Conservation (phyloP, 371 early-diverging fungal genomes). For the Circinella umbellata region DNA sequence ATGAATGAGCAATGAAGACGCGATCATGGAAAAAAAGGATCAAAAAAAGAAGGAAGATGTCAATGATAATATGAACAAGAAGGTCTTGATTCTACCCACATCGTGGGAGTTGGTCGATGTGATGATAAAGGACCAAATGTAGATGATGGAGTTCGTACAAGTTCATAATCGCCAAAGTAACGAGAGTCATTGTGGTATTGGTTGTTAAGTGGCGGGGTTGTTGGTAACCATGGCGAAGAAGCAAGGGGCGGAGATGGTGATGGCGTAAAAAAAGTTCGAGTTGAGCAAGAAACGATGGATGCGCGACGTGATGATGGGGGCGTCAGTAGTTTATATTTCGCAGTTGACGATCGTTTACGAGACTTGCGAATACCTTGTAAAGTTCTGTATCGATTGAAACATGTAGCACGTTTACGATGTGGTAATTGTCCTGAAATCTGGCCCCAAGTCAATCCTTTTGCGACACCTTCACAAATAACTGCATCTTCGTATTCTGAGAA, state of each 20-base stretch:
- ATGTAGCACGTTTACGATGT: conserved; percentile 54
- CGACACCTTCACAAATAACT: conserved; percentile 50
- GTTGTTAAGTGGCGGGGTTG: conserved; percentile 11
- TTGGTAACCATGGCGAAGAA: conserved; percentile 17
- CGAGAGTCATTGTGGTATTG: background rate
- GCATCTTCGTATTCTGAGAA: conserved; percentile 51
- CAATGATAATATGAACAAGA: background rate
- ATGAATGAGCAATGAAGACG: background rate
- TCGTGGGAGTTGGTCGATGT: background rate
- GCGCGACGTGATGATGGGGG: conserved; percentile 22
- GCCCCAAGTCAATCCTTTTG: conserved; percentile 51
- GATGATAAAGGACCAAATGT: background rate
- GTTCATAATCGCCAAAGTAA: conserved; percentile 6
- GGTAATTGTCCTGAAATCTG: conserved; percentile 48
- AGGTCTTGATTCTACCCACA: background rate
- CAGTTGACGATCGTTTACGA: conserved; percentile 27
- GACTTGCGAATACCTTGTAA: conserved; percentile 54
- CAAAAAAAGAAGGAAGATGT: background rate
- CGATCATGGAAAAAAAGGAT: background rate
- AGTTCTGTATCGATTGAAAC: conserved; percentile 53
- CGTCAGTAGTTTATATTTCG: conserved; percentile 11
- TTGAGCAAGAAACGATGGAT: conserved; percentile 19
- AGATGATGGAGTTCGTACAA: conserved; percentile 1
- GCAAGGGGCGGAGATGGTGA: conserved; percentile 11
- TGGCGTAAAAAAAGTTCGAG: conserved; percentile 13